phyloP scores from a whole-genome alignment of 768 basidiomycete species.

The Boletus barrowsii region DNA sequence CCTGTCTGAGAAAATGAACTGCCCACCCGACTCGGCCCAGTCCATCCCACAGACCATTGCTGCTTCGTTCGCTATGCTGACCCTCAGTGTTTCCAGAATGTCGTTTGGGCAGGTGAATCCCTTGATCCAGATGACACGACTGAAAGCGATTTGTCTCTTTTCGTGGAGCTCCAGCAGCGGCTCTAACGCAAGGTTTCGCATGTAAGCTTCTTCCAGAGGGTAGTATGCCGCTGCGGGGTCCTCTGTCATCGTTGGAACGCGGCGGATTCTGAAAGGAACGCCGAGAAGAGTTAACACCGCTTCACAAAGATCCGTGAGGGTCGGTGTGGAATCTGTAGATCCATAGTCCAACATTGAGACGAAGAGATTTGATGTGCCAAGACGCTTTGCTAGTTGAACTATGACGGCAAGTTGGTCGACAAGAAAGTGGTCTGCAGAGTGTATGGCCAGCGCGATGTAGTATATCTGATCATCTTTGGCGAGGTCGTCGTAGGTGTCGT shows the following conservation, averaged over 20 bases:
- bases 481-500: conserved; percentile 84
- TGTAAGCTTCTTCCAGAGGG: conserved; percentile 92
- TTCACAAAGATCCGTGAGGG: conserved; percentile 91
- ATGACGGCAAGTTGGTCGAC: conserved; percentile 98
- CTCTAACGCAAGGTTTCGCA: conserved; percentile 88
- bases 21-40: conserved; percentile 97
- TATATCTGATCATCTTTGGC: conserved; percentile 81
- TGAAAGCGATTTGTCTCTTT: conserved; percentile 78
- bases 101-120: conserved; percentile 99
- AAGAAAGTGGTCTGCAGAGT: conserved; percentile 98
- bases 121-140: conserved; percentile 94
- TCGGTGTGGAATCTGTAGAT: conserved; percentile 92
- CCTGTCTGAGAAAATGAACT: conserved; percentile 98
- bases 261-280: conserved; percentile 87
- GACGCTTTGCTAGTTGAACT: conserved; percentile 87
- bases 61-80: conserved; percentile 86
- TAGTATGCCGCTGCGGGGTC: conserved; percentile 91
- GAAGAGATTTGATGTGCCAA: conserved; percentile 88
- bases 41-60: conserved; percentile 99
- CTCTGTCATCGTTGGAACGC: conserved; percentile 90
- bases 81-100: conserved; percentile 91
- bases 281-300: conserved; percentile 91
- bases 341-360: conserved; percentile 98
- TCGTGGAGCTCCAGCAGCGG: conserved; percentile 80
- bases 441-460: conserved; percentile 92